Evolutionary conservation across 2,329 filamentous ascomycete genomes (phyloP), one percentile per base, ranked within the genome.

Genomic region (Fusarium brevicatenulatum): DNA sequence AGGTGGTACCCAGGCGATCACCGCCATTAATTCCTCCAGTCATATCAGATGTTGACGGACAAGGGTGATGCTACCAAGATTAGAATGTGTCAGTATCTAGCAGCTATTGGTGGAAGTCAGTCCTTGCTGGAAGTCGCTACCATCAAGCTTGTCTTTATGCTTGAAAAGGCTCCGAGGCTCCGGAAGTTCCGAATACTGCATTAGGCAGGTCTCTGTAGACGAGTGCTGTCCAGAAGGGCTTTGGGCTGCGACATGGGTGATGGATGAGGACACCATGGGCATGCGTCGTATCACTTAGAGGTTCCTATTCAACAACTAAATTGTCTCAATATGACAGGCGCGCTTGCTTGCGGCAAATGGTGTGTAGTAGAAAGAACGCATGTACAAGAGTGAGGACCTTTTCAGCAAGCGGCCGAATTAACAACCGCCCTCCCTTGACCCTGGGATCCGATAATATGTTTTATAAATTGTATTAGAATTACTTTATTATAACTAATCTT

Each of bases 71-170:
- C n/a, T 34, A 2, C 16, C 19, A 32, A 44, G 30, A 39, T 10
- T 3, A 10, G 15, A 16, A 18, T 63, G 42, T 30, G 42, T 30
- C 63, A 49, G 63, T 47, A 6, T 10, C 0, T 0, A 12, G 4
- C 2, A 1, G 11, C 9, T 5, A 68, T 68, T 68, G 47, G 65
- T 68, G 63, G 65, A 68, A 68, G 25, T 8, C 28, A 21, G 3
- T 34, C 23, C 25, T 23, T 21, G 15, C 11, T 43, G 3, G 1
- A 21, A 40, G 23, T 25, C 42, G 15, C 28, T 36, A 19, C 21
- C 16, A 39, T 43, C 12, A 68, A 40, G 65, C 55, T 68, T 68
- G 25, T 49, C 7, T 62, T 62, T 68, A 68, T 68, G 65, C 63
- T 68, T 68, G 61, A 68, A 34, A 23, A 28, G 9, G 11, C n/a